phyloP scores from a whole-genome alignment of 2,329 filamentous ascomycete species.

The Microascus cirrosus region DNA sequence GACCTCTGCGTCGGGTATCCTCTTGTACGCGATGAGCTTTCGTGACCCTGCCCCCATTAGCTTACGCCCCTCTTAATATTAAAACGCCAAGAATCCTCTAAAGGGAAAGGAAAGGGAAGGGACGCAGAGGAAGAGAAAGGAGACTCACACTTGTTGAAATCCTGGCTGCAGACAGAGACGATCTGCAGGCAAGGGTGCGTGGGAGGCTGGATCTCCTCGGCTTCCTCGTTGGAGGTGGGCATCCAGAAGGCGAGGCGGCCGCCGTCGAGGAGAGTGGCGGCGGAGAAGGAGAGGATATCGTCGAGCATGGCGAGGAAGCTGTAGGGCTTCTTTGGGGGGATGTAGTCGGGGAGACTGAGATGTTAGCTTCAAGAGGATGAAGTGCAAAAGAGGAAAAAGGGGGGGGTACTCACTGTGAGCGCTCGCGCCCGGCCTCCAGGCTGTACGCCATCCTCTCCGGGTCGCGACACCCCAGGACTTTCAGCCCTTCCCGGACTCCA shows the following conservation, averaged over 20 bases:
- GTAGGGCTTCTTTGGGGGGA: conserved; percentile 85
- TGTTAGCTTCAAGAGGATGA: neutral
- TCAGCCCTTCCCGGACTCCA: conserved; percentile 82
- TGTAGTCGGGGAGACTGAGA: conserved; percentile 43
- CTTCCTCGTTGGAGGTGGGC: conserved; percentile 76
- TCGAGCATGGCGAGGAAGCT: conserved; percentile 83
- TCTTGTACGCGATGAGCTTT: conserved; percentile 74
- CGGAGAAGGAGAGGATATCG: conserved; percentile 78
- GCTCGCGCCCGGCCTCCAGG: conserved; percentile 56
- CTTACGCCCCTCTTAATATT: neutral
- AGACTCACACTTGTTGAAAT: conserved; percentile 72
- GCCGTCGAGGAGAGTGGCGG: conserved; percentile 61
- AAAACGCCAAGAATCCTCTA: neutral
- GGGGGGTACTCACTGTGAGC: conserved; percentile 49
- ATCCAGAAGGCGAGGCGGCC: conserved; percentile 93
- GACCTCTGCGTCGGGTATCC: conserved; percentile 50
- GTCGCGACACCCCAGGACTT: conserved; percentile 72
- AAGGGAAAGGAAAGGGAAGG: neutral
- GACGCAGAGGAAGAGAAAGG: neutral
- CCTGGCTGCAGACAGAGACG: conserved; percentile 68
- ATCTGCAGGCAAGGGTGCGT: conserved; percentile 65
- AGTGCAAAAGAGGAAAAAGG: conserved; percentile 11
- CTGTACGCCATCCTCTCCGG: conserved; percentile 39
- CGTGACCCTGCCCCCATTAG: conserved; percentile 56
- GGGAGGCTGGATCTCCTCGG: conserved; percentile 66